phyloP scores from a whole-genome alignment of 805 yeast genomes.

The Pachysolen tannophilus region DNA sequence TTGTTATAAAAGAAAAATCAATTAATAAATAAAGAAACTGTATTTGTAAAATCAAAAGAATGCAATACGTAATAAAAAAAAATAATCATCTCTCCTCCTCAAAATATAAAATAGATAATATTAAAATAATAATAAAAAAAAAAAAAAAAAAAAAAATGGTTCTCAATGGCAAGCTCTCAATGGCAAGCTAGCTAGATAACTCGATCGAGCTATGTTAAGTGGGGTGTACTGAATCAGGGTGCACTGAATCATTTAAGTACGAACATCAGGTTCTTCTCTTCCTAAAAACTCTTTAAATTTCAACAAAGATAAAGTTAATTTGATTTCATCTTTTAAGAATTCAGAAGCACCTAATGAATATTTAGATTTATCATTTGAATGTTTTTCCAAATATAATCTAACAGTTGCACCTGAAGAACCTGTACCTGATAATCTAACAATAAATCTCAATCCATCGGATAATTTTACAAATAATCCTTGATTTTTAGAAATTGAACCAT shows the following conservation, averaged over 20 bases:
- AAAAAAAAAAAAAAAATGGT: no score
- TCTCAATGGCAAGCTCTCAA: no score
- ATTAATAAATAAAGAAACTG: no score
- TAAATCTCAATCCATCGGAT: constrained; percentile 74
- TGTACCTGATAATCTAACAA: constrained; percentile 90
- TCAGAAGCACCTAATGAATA: constrained; percentile 52
- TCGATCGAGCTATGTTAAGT: no score
- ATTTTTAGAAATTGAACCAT: constrained; percentile 79
- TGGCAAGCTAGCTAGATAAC: no score
- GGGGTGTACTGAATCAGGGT: no score
- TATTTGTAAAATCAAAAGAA: no score
- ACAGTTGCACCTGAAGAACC: constrained; percentile 98
- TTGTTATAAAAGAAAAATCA: no score
- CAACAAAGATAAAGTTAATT: constrained; percentile 57
- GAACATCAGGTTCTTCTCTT: constrained; percentile 82
- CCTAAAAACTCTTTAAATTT: constrained; percentile 69
- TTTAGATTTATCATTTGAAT: constrained; percentile 49
- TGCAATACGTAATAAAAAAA: no score
- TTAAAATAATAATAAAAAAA: no score
- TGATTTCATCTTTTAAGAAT: constrained; percentile 56
- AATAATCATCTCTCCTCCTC: no score
- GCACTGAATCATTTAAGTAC: constrained; percentile 57
- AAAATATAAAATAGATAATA: no score
- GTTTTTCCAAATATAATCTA: constrained; percentile 83
- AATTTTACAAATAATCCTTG: constrained; percentile 88